Percentiles rank a stretch among this genome's conserved stretches.
Conservation (phyloP, 1,284 basidiomycete genomes). For the Pseudozyma sp. region DNA sequence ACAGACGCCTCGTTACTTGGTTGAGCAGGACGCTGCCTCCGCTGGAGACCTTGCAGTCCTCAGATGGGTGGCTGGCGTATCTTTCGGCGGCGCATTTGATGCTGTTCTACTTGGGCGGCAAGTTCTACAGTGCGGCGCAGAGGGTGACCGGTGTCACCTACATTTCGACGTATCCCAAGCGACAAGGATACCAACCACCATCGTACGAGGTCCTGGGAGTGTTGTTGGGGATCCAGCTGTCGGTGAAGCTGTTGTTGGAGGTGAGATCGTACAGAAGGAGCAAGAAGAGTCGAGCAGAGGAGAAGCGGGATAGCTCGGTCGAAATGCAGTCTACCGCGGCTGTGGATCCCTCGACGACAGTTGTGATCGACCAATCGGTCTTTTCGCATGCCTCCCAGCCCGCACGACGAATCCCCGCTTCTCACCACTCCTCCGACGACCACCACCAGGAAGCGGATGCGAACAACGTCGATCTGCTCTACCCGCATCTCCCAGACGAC, state of each 20-base stretch:
- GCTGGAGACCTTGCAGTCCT: conserved; percentile 63
- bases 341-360: conserved; percentile 23
- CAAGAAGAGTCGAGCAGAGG: background rate
- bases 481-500: conserved; percentile 29
- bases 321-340: background rate
- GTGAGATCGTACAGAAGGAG: conserved; percentile 10
- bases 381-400: conserved; percentile 44
- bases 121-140: conserved; percentile 69
- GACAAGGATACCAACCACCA: conserved; percentile 56
- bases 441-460: background rate
- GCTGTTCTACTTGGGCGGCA: conserved; percentile 70
- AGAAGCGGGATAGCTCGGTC: background rate
- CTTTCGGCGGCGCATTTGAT: conserved; percentile 68
- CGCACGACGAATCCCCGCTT: conserved; percentile 19
- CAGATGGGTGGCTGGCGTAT: conserved; percentile 62
- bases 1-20: conserved; percentile 20
- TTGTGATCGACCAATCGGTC: conserved; percentile 25
- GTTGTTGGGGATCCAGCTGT: conserved; percentile 66
- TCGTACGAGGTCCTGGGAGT: conserved; percentile 69
- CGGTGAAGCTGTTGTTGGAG: conserved; percentile 55
- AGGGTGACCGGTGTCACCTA: conserved; percentile 66
- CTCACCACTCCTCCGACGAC: background rate
- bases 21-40: conserved; percentile 54
- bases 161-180: conserved; percentile 49
- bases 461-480: conserved; percentile 22